These are phyloP conservation scores for Nepenthes gracilis DNA, from an alignment of 148 eudicot genomes.

Conservation along the genomic window DNA sequence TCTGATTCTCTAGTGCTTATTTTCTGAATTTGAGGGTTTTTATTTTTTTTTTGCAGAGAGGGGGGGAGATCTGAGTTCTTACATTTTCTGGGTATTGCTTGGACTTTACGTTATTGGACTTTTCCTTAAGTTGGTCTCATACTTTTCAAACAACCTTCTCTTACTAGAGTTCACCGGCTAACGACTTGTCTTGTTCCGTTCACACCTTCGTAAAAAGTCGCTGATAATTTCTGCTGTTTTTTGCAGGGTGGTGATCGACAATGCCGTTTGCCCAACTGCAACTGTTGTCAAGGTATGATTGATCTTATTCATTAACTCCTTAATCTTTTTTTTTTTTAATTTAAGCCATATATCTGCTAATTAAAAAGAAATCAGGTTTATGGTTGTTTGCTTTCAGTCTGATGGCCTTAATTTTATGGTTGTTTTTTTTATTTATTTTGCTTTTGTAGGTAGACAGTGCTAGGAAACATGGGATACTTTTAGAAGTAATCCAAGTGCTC, in stretches of 20 bases:
- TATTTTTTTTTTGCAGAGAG: too few relatives aligned
- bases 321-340: background rate
- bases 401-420: background rate
- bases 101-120: too few relatives aligned
- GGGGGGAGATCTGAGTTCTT: too few relatives aligned
- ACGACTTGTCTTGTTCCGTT: too few relatives aligned
- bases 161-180: too few relatives aligned
- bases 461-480: slow-evolving; percentile 72
- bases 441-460: slow-evolving; percentile 72
- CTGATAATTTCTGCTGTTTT: too few relatives aligned
- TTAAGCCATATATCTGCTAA: background rate
- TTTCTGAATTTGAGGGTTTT: background rate
- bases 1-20: background rate
- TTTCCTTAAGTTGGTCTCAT: too few relatives aligned
- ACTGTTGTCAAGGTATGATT: slow-evolving; percentile 72
- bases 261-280: slow-evolving; percentile 58
- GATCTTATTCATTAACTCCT: background rate
- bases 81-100: background rate
- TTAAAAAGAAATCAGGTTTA: background rate
- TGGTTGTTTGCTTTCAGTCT: background rate
- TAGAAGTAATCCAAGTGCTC: slow-evolving; percentile 85
- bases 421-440: background rate
- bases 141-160: too few relatives aligned
- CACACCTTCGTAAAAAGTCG: too few relatives aligned
- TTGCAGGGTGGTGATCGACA: slow-evolving; percentile 78